Conservation (phyloP, 2,329 filamentous ascomycete species). For the Stenocarpella maydis region DNA sequence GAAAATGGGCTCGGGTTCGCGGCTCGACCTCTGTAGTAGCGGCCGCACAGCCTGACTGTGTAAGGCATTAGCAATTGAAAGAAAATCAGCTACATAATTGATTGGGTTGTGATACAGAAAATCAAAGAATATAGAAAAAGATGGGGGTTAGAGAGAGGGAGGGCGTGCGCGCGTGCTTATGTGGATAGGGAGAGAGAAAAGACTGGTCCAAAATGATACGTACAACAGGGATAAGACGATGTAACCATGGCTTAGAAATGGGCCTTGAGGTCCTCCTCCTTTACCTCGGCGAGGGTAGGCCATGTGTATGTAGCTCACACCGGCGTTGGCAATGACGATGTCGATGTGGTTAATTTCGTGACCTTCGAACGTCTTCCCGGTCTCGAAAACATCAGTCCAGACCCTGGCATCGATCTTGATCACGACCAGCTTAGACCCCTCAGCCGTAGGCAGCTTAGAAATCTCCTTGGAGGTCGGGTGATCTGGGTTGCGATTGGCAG, state of each 20-base stretch:
- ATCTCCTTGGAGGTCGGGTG: slow-evolving; percentile 1
- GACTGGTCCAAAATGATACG: background rate
- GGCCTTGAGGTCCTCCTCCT: slow-evolving; percentile 47
- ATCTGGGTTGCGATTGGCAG: slow-evolving; percentile 28
- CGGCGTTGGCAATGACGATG: slow-evolving; percentile 62
- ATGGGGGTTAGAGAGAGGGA: background rate
- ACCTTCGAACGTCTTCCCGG: slow-evolving; percentile 43
- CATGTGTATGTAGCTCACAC: slow-evolving; percentile 46
- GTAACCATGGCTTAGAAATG: slow-evolving; percentile 51
- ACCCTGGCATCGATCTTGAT: slow-evolving; percentile 52
- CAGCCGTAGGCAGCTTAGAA: background rate
- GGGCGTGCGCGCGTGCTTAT: background rate
- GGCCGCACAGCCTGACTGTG: slow-evolving; percentile 49
- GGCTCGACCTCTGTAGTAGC: slow-evolving; percentile 42
- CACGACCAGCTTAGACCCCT: slow-evolving; percentile 48
- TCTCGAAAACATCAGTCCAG: slow-evolving; percentile 44
- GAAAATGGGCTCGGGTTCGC: no score
- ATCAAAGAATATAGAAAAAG: background rate
- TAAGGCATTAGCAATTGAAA: background rate
- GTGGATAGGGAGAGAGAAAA: background rate
- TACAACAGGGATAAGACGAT: slow-evolving; percentile 51
- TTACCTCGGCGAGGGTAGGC: slow-evolving; percentile 44
- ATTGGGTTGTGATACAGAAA: background rate
- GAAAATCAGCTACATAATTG: background rate
- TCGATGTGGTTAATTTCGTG: slow-evolving; percentile 54